These are phyloP conservation scores for Xylaria hypoxylon DNA, from an alignment of 2,329 filamentous ascomycete species.

Conservation along the genomic window DNA sequence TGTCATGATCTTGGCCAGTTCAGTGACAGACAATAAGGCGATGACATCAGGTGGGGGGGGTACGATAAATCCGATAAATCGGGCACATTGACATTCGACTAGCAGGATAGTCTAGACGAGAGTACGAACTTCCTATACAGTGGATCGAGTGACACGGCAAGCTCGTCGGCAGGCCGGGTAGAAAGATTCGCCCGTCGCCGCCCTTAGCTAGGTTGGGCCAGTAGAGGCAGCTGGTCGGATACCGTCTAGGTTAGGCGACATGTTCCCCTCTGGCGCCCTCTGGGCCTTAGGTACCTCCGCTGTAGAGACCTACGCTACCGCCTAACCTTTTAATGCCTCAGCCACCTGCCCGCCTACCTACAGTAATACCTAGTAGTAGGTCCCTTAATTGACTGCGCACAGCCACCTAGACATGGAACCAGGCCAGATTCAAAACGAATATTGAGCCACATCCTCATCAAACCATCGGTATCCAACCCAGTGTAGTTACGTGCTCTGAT, in stretches of 20 bases:
- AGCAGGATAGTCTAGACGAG: neutral
- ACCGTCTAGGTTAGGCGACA: neutral
- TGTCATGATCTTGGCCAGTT: constrained; percentile 16
- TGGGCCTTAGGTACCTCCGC: too few species aligned
- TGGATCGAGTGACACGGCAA: constrained; percentile 34
- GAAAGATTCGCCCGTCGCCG: constrained; percentile 29
- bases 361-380: too few species aligned
- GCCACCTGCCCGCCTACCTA: too few species aligned
- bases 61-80: neutral
- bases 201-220: neutral
- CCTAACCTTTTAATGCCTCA: too few species aligned
- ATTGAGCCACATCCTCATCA: constrained; percentile 17
- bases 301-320: too few species aligned
- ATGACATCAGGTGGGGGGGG: neutral
- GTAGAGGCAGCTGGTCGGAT: neutral
- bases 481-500: neutral
- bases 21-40: neutral
- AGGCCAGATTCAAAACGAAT: too few species aligned
- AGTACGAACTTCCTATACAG: constrained; percentile 1
- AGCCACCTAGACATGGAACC: too few species aligned
- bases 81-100: constrained; percentile 3
- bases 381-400: too few species aligned
- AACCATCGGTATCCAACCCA: neutral
- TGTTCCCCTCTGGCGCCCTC: neutral
- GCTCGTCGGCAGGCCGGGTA: constrained; percentile 30